These are phyloP conservation scores for Exophiala calicioides DNA, from an alignment of 2,329 filamentous ascomycete genomes.

Conservation along the genomic window DNA sequence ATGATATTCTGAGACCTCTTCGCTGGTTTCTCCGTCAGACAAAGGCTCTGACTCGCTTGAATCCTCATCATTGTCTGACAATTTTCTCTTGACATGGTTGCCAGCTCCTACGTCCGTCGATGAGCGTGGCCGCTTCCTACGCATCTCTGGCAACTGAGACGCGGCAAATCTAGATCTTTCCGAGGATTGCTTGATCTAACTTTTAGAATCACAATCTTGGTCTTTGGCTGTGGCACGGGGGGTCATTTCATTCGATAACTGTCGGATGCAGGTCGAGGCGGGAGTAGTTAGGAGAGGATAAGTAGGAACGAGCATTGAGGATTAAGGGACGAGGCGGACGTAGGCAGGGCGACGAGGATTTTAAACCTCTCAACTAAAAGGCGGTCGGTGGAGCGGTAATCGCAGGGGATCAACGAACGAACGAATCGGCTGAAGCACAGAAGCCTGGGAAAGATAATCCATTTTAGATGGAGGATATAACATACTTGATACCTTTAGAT, in stretches of 20 bases:
- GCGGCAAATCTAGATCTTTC: neutral
- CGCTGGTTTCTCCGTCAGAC: neutral
- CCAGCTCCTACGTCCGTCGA: neutral
- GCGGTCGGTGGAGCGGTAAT: constrained; percentile 6
- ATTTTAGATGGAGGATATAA: too few relatives aligned
- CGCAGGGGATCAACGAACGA: too few relatives aligned
- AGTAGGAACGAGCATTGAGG: neutral
- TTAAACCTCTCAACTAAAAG: neutral
- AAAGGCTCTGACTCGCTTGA: neutral
- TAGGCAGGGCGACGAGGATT: neutral
- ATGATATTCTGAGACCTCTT: neutral
- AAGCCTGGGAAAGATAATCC: too few relatives aligned
- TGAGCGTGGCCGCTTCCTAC: neutral
- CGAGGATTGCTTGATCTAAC: neutral
- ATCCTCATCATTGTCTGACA: neutral
- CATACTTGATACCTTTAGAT: too few relatives aligned
- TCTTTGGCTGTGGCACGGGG: neutral
- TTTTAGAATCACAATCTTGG: neutral
- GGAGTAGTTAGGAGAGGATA: neutral
- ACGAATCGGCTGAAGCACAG: too few relatives aligned
- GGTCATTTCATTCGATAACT: neutral
- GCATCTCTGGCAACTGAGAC: neutral
- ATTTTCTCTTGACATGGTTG: neutral
- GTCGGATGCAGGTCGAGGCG: neutral
- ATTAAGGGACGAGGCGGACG: neutral